Percentiles rank a stretch among this genome's conserved stretches.
phyloP scores from a whole-genome alignment of 2,329 filamentous ascomycete species.

The Cordyceps cateniannulata region DNA sequence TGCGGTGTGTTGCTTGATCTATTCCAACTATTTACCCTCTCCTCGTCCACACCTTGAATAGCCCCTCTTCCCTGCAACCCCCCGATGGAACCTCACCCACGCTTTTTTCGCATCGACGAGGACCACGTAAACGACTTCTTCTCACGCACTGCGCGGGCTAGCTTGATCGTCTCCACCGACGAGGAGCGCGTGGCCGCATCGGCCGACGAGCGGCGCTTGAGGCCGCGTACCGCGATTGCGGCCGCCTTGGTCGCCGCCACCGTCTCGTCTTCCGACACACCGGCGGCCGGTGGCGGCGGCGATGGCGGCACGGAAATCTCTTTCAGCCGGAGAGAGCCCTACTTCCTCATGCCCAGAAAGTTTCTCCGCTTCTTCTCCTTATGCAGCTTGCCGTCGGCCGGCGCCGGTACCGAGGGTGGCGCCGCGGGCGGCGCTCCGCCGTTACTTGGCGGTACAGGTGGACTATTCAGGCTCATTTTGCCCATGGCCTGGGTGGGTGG shows the following conservation, averaged over 20 bases:
- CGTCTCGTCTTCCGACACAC: background rate
- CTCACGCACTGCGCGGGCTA: background rate
- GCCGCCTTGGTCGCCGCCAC: background rate
- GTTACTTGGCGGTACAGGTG: slow-evolving; percentile 14
- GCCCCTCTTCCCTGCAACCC: background rate
- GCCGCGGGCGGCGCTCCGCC: slow-evolving; percentile 19
- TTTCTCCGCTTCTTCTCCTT: slow-evolving; percentile 59
- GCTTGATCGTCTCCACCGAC: background rate
- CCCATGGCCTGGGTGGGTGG: slow-evolving; percentile 51
- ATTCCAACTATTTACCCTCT: too few relatives aligned
- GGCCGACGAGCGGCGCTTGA: background rate
- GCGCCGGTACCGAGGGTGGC: slow-evolving; percentile 14
- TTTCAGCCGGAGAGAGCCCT: slow-evolving; percentile 24
- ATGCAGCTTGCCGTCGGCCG: slow-evolving; percentile 35
- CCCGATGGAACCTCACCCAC: background rate
- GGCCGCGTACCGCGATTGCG: background rate
- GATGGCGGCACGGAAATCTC: background rate
- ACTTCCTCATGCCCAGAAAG: slow-evolving; percentile 55
- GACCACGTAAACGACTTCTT: slow-evolving; percentile 5
- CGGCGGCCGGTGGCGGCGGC: background rate
- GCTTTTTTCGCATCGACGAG: background rate
- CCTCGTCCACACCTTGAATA: background rate
- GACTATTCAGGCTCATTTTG: slow-evolving; percentile 42
- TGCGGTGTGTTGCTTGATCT: too few relatives aligned
- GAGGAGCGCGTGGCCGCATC: background rate